Conservation (phyloP, 2,329 filamentous ascomycete species). For the Amphichorda felina region DNA sequence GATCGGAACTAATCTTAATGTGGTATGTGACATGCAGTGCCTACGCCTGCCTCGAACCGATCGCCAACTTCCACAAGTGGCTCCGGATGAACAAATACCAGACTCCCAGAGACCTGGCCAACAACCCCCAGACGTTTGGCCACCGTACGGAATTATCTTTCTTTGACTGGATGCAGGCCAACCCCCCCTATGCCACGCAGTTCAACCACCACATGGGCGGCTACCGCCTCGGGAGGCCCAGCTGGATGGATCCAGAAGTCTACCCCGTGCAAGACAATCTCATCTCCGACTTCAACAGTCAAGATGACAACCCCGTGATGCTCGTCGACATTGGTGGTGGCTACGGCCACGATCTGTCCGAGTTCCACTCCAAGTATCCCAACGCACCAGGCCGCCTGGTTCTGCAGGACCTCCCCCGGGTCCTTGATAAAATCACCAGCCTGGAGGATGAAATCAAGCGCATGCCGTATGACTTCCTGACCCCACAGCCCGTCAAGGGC, state of each 20-base stretch:
- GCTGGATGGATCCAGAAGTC: conserved; percentile 22
- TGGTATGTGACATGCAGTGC: background rate
- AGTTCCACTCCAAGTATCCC: conserved; percentile 20
- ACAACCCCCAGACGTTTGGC: conserved; percentile 10
- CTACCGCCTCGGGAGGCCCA: conserved; percentile 18
- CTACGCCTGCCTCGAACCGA: conserved; percentile 6
- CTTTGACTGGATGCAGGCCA: conserved; percentile 18
- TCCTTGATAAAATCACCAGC: conserved; percentile 19
- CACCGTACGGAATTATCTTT: conserved; percentile 19
- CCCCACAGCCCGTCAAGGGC: conserved; percentile 30
- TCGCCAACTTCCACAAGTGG: conserved; percentile 17
- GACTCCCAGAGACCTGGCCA: conserved; percentile 10
- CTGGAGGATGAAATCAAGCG: conserved; percentile 16
- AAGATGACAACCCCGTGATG: conserved; percentile 11
- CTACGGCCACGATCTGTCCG: conserved; percentile 20
- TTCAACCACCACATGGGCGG: conserved; percentile 25
- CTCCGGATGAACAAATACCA: conserved; percentile 13
- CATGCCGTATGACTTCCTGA: conserved; percentile 33
- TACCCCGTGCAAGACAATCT: conserved; percentile 20
- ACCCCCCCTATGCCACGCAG: conserved; percentile 14
- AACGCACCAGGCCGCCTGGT: conserved; percentile 26
- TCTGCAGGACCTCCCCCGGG: conserved; percentile 32
- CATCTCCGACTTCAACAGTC: conserved; percentile 13
- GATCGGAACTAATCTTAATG: background rate
- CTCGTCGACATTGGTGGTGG: conserved; percentile 23